phyloP scores from a whole-genome alignment of 495 filamentous ascomycete species.

The Cetradonia linearis region DNA sequence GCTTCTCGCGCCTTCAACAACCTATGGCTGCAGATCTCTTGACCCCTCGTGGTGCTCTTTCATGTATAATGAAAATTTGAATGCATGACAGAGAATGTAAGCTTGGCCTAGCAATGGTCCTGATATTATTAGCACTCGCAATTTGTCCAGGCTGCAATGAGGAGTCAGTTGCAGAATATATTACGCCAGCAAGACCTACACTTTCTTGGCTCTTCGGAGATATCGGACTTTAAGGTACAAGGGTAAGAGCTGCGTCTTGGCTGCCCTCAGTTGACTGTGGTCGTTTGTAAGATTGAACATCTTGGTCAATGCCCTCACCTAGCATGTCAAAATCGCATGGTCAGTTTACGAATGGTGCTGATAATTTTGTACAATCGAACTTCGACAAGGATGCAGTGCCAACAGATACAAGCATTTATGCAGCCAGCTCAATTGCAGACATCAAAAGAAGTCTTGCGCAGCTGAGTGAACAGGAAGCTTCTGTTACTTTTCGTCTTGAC shows the following conservation, averaged over 20 bases:
- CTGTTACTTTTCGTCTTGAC: conserved; percentile 64
- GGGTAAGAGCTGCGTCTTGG: neutral
- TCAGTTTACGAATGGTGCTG: neutral
- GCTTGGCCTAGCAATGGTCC: neutral
- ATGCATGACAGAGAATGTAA: neutral
- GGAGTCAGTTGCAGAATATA: no score
- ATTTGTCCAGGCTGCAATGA: neutral
- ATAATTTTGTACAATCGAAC: neutral
- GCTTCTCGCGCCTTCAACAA: conserved; percentile 30
- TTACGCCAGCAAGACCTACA: neutral
- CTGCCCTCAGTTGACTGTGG: no score
- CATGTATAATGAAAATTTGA: neutral
- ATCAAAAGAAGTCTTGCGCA: conserved; percentile 64
- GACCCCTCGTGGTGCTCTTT: neutral
- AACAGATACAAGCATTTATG: neutral
- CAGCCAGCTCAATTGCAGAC: conserved; percentile 63
- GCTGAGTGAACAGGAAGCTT: conserved; percentile 64
- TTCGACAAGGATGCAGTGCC: neutral
- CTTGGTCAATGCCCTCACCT: neutral
- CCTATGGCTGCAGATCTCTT: conserved; percentile 27
- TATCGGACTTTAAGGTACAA: neutral
- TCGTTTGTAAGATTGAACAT: neutral
- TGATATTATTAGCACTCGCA: neutral
- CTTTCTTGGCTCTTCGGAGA: neutral
- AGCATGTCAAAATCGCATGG: neutral